These are phyloP conservation scores for Eimeria maxima DNA, from an alignment of 169 alveolate species.

Conservation along the genomic window DNA sequence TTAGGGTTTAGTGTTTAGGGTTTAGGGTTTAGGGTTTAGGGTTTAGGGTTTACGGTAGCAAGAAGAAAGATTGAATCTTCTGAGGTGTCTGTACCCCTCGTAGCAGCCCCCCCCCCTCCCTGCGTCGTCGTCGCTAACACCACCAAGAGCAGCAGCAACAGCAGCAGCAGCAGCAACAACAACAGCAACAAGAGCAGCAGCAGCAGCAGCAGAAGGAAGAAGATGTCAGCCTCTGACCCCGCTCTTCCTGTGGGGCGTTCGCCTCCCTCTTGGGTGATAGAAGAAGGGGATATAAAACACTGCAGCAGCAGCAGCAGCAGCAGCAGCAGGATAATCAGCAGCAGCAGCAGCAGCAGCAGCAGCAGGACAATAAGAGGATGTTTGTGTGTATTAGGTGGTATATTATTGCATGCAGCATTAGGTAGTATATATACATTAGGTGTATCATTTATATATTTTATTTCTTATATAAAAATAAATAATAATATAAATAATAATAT, in stretches of 20 bases:
- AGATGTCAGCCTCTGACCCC: slow-evolving; percentile 23
- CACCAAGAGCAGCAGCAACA: background rate
- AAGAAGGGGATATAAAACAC: background rate
- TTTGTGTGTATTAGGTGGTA: slow-evolving; percentile 59
- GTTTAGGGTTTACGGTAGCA: background rate
- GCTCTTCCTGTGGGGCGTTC: background rate
- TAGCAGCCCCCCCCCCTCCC: too few species aligned
- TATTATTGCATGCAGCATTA: slow-evolving; percentile 39
- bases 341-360: slow-evolving; percentile 37
- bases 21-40: background rate
- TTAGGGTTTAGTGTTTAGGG: slow-evolving; percentile 16
- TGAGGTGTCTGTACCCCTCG: too few species aligned
- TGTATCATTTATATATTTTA: slow-evolving; percentile 27
- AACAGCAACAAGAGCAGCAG: slow-evolving; percentile 21
- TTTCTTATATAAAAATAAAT: slow-evolving; percentile 59
- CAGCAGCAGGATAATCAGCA: background rate
- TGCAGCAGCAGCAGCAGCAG: background rate
- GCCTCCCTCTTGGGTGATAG: background rate
- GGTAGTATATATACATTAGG: slow-evolving; percentile 80
- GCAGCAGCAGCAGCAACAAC: slow-evolving; percentile 14
- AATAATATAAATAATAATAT: too few species aligned
- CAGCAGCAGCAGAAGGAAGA: slow-evolving; percentile 14
- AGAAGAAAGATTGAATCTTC: too few species aligned
- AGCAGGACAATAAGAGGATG: background rate
- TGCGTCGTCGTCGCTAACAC: background rate